Evolutionary conservation across 2,329 filamentous ascomycete genomes (phyloP), one percentile per base, ranked within the genome.

Genomic region (Botrytis sinoallii): DNA sequence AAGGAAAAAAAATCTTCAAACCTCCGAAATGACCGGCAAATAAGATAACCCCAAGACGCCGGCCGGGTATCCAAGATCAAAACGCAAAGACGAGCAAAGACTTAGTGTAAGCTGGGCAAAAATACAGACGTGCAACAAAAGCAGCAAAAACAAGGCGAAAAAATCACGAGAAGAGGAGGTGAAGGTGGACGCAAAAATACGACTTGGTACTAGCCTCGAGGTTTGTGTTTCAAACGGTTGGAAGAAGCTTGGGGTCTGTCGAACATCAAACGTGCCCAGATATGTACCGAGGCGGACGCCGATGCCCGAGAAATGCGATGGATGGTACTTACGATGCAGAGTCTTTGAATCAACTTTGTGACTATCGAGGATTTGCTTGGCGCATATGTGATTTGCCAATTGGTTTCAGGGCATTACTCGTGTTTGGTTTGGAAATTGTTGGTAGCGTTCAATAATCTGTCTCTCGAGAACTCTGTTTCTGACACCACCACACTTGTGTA

Each of bases 91-190:
- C 52, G 29, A 0, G 2, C n/a, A 29, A 32, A 8, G 4, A n/a
- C 2, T 29, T 57, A 4, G n/a, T 57, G 29, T 29, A 57, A 9
- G n/a, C 52, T 57, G 52, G n/a, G 52, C 52, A 57, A 29, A 32
- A 57, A 57, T 18, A 18, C 14, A 57, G 52, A 57, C 8, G 2
- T 57, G 52, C 52, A 57, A 57, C 52, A 57, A 29, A 55, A 18
- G 4, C 1, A 0, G 1, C 52, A 16, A 32, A 29, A 57, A 4
- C 14, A 0, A 29, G 52, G 18, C 16, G 14, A 8, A 18, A 29
- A 29, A 29, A 57, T 18, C 52, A 18, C 52, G 52, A 57, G 52
- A n/a, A n/a, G 22, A 14, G 25, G 48, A n/a, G 22, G 48, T 18
- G n/a, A n/a, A 57, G 12, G n/a, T 57, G 52, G 52, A 57, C n/a